Conservation (phyloP, 2,329 filamentous ascomycete genomes). For the Exophiala alcalophila region DNA sequence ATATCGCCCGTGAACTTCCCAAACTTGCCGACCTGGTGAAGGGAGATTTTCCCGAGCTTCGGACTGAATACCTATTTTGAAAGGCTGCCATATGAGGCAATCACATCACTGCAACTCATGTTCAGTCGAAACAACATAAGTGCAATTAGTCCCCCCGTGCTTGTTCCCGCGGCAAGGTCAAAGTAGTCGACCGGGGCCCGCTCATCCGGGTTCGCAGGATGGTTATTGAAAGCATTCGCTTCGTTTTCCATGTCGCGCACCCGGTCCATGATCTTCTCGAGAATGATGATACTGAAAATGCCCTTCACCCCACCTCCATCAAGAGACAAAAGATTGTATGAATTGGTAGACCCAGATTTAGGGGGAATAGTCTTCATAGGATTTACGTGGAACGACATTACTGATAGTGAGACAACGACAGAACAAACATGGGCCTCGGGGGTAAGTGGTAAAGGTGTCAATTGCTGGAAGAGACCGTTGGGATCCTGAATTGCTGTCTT, state of each 20-base stretch:
- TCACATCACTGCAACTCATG: constrained; percentile 23
- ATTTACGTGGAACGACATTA: constrained; percentile 8
- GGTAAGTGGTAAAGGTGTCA: no score
- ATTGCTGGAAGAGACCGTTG: no score
- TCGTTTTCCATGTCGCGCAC: constrained; percentile 23
- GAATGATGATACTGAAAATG: constrained; percentile 24
- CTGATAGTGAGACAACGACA: no score
- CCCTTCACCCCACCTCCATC: constrained; percentile 28
- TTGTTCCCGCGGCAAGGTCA: constrained; percentile 28
- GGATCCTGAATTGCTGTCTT: no score
- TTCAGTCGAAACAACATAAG: constrained; percentile 28
- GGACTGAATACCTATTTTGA: constrained; percentile 23
- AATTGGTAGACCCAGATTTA: constrained; percentile 13
- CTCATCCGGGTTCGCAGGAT: constrained; percentile 9
- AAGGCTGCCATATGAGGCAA: constrained; percentile 18
- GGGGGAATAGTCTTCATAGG: constrained; percentile 5
- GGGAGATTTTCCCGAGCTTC: constrained; percentile 12
- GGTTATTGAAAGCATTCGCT: neutral
- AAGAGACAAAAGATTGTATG: constrained; percentile 22
- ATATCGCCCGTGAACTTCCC: constrained; percentile 19
- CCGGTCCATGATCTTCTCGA: constrained; percentile 23
- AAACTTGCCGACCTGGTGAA: constrained; percentile 14
- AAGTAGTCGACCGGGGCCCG: constrained; percentile 25
- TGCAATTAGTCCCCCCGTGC: constrained; percentile 28
- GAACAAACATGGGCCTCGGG: no score